Conservation (phyloP, 306 rosid genomes). For the Vigna mungo region DNA sequence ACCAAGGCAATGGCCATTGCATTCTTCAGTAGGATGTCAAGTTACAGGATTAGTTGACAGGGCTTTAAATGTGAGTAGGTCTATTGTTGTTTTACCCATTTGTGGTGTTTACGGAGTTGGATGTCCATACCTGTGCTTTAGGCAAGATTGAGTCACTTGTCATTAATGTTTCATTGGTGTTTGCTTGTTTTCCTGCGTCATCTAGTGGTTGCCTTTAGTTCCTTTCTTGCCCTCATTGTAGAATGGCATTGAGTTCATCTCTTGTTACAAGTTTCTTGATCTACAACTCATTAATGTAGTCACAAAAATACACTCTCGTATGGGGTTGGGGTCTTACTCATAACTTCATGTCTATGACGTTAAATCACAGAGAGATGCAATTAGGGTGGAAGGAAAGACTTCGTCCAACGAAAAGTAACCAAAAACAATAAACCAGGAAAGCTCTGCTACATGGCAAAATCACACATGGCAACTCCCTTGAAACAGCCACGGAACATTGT, state of each 20-base stretch:
- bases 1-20: slow-evolving; percentile 1
- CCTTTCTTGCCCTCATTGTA: background rate
- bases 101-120: slow-evolving; percentile 10
- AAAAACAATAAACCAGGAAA: background rate
- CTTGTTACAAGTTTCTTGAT: slow-evolving; percentile 3
- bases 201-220: slow-evolving; percentile 1
- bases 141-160: slow-evolving; percentile 23
- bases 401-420: background rate
- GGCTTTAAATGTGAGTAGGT: background rate
- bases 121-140: slow-evolving; percentile 29
- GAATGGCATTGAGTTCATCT: background rate
- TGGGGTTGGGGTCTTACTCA: background rate
- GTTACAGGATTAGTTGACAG: background rate
- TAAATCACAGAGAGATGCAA: background rate
- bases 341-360: background rate
- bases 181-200: slow-evolving; percentile 27
- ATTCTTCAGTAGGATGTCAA: slow-evolving; percentile 8
- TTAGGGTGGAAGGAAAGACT: background rate
- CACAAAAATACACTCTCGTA: background rate
- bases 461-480: background rate
- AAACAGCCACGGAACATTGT: slow-evolving; percentile 19
- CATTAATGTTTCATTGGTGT: slow-evolving; percentile 9
- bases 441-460: background rate
- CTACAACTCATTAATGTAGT: background rate
- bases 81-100: slow-evolving; percentile 25